Evolutionary conservation across 306 rosid species (phyloP), one percentile per base, ranked within the genome.

Genomic region (Sophora flavescens): DNA sequence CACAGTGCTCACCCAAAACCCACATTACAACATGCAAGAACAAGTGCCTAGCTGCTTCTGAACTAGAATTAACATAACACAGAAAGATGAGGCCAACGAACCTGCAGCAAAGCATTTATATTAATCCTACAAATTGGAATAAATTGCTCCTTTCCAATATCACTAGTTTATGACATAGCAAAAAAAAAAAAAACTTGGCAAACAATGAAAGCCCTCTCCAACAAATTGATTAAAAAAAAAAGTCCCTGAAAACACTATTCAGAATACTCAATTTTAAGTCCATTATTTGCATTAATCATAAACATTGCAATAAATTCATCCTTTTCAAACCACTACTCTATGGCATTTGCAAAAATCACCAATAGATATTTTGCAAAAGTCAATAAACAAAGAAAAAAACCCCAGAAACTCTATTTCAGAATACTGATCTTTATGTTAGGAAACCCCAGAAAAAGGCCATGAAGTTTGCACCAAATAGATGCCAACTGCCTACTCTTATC

Each of bases 91-190:
- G 30, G 4, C 64, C 63, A 38, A 14, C 6, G 17, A 67, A 17
- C 36, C 35, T 2, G 14, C 17, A 56, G 6, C 58, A 67, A 42
- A 57, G 6, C 81, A 38, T 58, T 32, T 2, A 11, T 26, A 33
- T 28, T 11, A 38, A 77, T 51, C 22, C 9, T 14, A 54, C 13
- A 48, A 22, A 60, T 11, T 2, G 11, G 26, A 71, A 14, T 9
- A 51, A 72, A 72, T 26, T 11, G n/a, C 22, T 9, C 63, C 28
- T 26, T 70, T 22, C 16, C 54, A 64, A 61, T 47, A 38, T 70
- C 72, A 52, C 44, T 39, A 39, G 44, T 39, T 9, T 39, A 39
- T 39, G 44, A 39, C 11, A 39, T 39, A 1, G 8, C 44, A 7
- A 39, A 39, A 39, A n/a, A n/a, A n/a, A n/a, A n/a, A 35, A 35